Conservation (phyloP, 805 yeast species). For the Debaryomyces hansenii region DNA sequence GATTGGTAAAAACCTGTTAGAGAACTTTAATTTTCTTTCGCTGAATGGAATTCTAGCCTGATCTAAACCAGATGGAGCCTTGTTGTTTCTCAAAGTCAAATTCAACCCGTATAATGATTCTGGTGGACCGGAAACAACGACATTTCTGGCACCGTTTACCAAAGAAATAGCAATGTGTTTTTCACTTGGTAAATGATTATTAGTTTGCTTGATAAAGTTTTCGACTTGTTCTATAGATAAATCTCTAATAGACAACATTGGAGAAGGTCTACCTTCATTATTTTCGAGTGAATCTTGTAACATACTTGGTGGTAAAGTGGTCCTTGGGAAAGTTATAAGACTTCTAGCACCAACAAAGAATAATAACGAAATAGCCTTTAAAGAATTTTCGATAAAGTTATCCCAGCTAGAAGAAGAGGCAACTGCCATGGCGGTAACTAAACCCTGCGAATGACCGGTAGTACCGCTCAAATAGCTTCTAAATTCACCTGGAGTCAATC, state of each 20-base stretch:
- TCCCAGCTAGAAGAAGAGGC: constrained; percentile 84
- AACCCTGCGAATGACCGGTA: constrained; percentile 89
- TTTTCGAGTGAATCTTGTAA: constrained; percentile 89
- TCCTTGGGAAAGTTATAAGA: constrained; percentile 86
- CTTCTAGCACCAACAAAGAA: constrained; percentile 94
- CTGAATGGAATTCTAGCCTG: constrained; percentile 93
- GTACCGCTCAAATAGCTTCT: constrained; percentile 68
- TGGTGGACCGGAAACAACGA: constrained; percentile 97
- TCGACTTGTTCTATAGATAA: constrained; percentile 79
- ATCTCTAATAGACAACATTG: constrained; percentile 95
- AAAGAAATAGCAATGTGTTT: constrained; percentile 89
- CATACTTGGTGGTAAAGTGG: constrained; percentile 90
- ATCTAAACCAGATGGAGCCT: constrained; percentile 91
- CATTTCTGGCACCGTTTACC: constrained; percentile 92
- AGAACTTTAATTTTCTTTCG: constrained; percentile 90
- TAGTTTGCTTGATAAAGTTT: constrained; percentile 77
- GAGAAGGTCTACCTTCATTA: constrained; percentile 96
- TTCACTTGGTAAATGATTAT: constrained; percentile 88
- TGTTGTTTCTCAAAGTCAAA: constrained; percentile 86
- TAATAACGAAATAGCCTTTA: constrained; percentile 78
- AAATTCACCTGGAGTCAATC: constrained; percentile 87
- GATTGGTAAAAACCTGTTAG: constrained; percentile 92
- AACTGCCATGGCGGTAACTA: constrained; percentile 89
- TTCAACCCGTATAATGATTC: constrained; percentile 96
- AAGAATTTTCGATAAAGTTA: constrained; percentile 66